Conservation (phyloP, 441 rosid species). For the Gossypium trilobum region DNA sequence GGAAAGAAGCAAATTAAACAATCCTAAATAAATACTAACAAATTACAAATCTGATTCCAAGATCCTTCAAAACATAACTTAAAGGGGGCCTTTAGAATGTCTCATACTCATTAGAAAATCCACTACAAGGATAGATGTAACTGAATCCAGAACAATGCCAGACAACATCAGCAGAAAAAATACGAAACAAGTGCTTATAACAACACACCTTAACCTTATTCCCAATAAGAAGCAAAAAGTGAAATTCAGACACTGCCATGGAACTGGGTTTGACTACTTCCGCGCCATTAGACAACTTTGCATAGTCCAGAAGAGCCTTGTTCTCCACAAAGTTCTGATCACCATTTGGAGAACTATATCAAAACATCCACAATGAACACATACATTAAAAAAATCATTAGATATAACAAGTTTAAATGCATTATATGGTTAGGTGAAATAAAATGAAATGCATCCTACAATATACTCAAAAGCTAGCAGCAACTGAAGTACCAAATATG, state of each 20-base stretch:
- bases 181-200: slow-evolving; percentile 15
- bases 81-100: background rate
- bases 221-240: slow-evolving; percentile 87
- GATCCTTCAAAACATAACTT: slow-evolving; percentile 9
- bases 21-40: background rate
- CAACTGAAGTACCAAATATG: background rate
- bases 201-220: slow-evolving; percentile 92
- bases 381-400: background rate
- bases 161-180: slow-evolving; percentile 4
- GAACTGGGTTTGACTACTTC: slow-evolving; percentile 77
- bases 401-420: slow-evolving; percentile 1
- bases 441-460: slow-evolving; percentile 2
- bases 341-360: slow-evolving; percentile 67
- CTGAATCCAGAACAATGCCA: slow-evolving; percentile 8
- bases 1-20: slow-evolving; percentile 2
- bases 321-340: slow-evolving; percentile 73
- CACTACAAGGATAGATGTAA: background rate
- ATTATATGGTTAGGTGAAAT: background rate
- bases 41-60: background rate
- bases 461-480: slow-evolving; percentile 3
- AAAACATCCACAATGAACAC: slow-evolving; percentile 6
- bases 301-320: slow-evolving; percentile 83
- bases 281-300: slow-evolving; percentile 63
- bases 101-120: background rate
- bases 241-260: slow-evolving; percentile 91